Base-by-base conservation (phyloP, 352 stramenopile species). In the Albugo laibachii region DNA sequence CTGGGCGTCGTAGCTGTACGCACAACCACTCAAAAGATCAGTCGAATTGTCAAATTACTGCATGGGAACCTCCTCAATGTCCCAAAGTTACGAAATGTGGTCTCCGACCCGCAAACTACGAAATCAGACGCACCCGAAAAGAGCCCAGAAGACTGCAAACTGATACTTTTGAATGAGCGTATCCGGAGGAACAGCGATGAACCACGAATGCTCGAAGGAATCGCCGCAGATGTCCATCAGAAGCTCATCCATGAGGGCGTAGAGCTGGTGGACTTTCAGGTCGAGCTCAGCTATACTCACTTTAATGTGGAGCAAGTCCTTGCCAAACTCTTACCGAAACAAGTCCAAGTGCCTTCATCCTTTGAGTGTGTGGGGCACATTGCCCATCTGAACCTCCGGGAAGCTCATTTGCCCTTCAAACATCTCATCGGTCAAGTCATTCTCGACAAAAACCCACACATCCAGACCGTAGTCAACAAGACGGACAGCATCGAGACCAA, bases 391-490 rank as follows among this genome's bases (percentile, higher is more conserved):
- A 99, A 99, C 60, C 63, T 99, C 41, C 63, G 92, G 34, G 75
- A 95, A 46, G 80, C 94, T 50, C 65, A 93, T 5, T 59, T 98
- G 50, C 93, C 92, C 2, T 98, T 95, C 68, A 97, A 97, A 59
- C 71, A 89, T 52, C 53, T 98, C 34, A 97, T 99, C 49, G 95
- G 92, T 3, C 88, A 97, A 58, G 92, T 96, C 2, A 93, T 99
- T 48, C 63, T 98, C 11, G 95, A 98, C 62, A 99, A 99, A 68
- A 97, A 98, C 59, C 45, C 52, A 39, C 59, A 73, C 47, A 93
- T 98, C 46, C 69, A 77, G 42, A 98, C 92, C 27, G 93, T 99
- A 6, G 93, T 99, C 19, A 98, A 98, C 72, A 99, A 99, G 63
- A 79, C 88, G 41, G 89, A 92, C 39, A 94, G 77, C 46, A 98